phyloP scores from a whole-genome alignment of 495 filamentous ascomycete genomes.

The Penicillium chermesinum region DNA sequence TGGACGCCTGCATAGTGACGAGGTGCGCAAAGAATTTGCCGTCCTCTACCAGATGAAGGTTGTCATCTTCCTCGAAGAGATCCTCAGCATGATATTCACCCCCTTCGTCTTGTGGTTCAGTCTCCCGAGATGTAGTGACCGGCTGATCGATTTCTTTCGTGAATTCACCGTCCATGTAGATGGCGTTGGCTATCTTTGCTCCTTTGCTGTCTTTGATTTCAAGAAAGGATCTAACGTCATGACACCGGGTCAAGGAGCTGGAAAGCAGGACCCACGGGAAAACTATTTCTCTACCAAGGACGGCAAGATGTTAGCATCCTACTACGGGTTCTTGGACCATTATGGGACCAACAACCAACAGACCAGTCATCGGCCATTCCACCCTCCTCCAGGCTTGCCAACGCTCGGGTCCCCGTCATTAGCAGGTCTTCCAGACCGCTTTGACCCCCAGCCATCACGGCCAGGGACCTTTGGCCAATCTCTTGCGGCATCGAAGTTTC shows the following conservation, averaged over 20 bases:
- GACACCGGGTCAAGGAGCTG: conserved; percentile 31
- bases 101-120: conserved; percentile 86
- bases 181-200: conserved; percentile 91
- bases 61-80: conserved; percentile 86
- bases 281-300: conserved; percentile 95
- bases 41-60: conserved; percentile 82
- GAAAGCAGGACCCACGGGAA: conserved; percentile 61
- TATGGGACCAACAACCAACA: conserved; percentile 68
- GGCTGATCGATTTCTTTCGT: conserved; percentile 93
- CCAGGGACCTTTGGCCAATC: conserved; percentile 28
- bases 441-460: conserved; percentile 40
- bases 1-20: conserved; percentile 80
- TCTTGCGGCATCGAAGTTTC: conserved; percentile 22
- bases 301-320: conserved; percentile 94
- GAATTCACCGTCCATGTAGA: conserved; percentile 97
- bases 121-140: conserved; percentile 83
- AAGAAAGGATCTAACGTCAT: conserved; percentile 67
- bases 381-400: conserved; percentile 75
- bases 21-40: conserved; percentile 79
- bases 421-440: conserved; percentile 40
- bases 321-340: conserved; percentile 87
- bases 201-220: conserved; percentile 97
- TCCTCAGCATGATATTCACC: conserved; percentile 85
- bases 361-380: conserved; percentile 48
- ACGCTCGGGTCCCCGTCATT: conserved; percentile 58